These are phyloP conservation scores for Penicillium sp. DNA, from an alignment of 2,329 filamentous ascomycete species.

Conservation along the genomic window DNA sequence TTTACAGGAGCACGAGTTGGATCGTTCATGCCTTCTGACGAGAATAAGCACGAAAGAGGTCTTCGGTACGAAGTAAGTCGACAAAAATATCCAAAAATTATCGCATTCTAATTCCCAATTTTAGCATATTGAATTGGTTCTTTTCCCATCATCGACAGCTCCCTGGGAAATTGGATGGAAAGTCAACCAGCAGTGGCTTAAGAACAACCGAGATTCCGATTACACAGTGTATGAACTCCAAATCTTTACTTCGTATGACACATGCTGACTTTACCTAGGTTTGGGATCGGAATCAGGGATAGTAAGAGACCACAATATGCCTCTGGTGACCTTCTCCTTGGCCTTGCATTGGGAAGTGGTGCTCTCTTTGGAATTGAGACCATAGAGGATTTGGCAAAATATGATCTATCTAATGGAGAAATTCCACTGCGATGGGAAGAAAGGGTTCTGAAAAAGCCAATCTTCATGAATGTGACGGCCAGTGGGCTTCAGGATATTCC, in stretches of 20 bases:
- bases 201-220: neutral
- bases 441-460: slow-evolving; percentile 19
- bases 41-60: slow-evolving; percentile 5
- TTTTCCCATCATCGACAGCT: slow-evolving; percentile 5
- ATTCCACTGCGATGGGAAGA: slow-evolving; percentile 21
- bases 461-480: slow-evolving; percentile 21
- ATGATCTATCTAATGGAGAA: slow-evolving; percentile 13
- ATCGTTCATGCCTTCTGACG: slow-evolving; percentile 5
- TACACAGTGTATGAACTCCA: neutral
- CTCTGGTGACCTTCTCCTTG: slow-evolving; percentile 8
- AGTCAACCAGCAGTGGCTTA: slow-evolving; percentile 4
- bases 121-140: slow-evolving; percentile 6
- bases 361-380: slow-evolving; percentile 18
- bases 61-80: slow-evolving; percentile 5
- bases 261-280: neutral
- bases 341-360: slow-evolving; percentile 17
- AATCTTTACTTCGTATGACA: neutral
- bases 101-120: neutral
- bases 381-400: slow-evolving; percentile 17
- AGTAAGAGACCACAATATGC: neutral
- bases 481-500: slow-evolving; percentile 17
- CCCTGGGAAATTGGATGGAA: slow-evolving; percentile 1
- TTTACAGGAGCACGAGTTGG: slow-evolving; percentile 8
- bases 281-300: slow-evolving; percentile 6
- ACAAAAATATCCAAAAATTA: neutral